These are phyloP conservation scores for Chondrostereum purpureum DNA, from an alignment of 1,284 basidiomycete species.

Conservation along the genomic window DNA sequence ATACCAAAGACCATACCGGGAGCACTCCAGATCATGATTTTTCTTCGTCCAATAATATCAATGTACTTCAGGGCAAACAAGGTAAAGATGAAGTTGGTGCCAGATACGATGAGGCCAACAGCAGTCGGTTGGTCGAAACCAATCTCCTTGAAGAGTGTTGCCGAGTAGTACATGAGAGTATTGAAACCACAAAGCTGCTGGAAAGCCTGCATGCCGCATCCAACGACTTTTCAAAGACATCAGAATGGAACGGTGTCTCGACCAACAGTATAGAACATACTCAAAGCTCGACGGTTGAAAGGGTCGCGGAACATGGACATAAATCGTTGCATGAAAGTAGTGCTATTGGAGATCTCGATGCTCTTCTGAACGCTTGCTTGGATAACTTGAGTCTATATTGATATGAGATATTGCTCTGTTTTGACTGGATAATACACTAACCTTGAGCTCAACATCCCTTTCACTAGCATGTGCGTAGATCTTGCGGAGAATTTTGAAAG, in stretches of 20 bases:
- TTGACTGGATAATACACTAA: slow-evolving; percentile 19
- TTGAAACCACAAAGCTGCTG: slow-evolving; percentile 80
- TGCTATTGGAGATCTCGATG: slow-evolving; percentile 54
- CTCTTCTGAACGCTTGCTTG: slow-evolving; percentile 59
- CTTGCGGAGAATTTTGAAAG: slow-evolving; percentile 48
- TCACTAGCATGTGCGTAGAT: slow-evolving; percentile 63
- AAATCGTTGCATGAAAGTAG: slow-evolving; percentile 54
- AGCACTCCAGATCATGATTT: slow-evolving; percentile 71
- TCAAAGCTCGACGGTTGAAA: slow-evolving; percentile 63
- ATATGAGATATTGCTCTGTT: too few relatives aligned
- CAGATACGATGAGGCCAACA: slow-evolving; percentile 71
- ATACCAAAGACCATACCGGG: slow-evolving; percentile 76
- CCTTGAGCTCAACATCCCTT: slow-evolving; percentile 64
- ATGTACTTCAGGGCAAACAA: slow-evolving; percentile 78
- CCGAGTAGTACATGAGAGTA: slow-evolving; percentile 72
- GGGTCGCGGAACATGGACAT: slow-evolving; percentile 49
- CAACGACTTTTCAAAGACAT: slow-evolving; percentile 46
- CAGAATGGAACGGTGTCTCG: too few relatives aligned
- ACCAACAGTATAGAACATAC: slow-evolving; percentile 34
- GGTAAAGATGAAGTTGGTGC: slow-evolving; percentile 80
- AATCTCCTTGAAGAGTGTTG: slow-evolving; percentile 74
- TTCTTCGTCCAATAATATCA: slow-evolving; percentile 71
- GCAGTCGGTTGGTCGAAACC: slow-evolving; percentile 79
- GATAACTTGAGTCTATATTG: slow-evolving; percentile 58
- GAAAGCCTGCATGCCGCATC: slow-evolving; percentile 74